These are phyloP conservation scores for Strobilomyces echinocephalus DNA, from an alignment of 768 basidiomycete genomes.

Conservation along the genomic window DNA sequence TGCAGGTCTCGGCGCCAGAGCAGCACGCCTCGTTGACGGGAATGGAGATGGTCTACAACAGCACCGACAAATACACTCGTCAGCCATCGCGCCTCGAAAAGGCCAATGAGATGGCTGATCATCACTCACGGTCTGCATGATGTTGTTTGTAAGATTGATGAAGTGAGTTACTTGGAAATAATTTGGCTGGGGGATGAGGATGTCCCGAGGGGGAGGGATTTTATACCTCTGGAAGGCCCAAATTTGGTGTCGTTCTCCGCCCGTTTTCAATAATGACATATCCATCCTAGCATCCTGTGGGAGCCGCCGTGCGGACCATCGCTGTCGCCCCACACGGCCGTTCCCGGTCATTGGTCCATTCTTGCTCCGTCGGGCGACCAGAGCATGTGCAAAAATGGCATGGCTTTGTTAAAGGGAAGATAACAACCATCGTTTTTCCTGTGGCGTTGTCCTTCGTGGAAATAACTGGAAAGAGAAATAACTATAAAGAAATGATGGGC, in stretches of 20 bases:
- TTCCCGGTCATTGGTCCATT: too few relatives aligned
- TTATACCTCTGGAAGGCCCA: slow-evolving; percentile 3
- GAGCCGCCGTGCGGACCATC: background rate
- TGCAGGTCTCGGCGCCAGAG: slow-evolving; percentile 2
- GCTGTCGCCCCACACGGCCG: background rate
- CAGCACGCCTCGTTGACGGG: slow-evolving; percentile 23
- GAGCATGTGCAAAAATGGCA: background rate
- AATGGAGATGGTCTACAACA: background rate
- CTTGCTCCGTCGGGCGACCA: too few relatives aligned
- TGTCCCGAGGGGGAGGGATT: background rate
- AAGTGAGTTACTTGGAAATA: background rate
- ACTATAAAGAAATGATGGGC: too few relatives aligned
- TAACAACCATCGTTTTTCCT: background rate
- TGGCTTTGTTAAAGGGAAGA: too few relatives aligned
- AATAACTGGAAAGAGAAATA: too few relatives aligned
- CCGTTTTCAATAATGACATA: background rate
- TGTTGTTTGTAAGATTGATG: background rate
- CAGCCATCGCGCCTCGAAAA: too few relatives aligned
- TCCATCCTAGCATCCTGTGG: background rate
- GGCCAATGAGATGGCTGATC: too few relatives aligned
- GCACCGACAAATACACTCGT: too few relatives aligned
- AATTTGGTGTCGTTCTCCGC: slow-evolving; percentile 5
- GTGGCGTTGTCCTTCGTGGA: too few relatives aligned
- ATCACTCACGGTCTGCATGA: too few relatives aligned
- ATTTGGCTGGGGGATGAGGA: background rate